phyloP scores from a whole-genome alignment of 495 filamentous ascomycete species.

The Neurospora pannonica region DNA sequence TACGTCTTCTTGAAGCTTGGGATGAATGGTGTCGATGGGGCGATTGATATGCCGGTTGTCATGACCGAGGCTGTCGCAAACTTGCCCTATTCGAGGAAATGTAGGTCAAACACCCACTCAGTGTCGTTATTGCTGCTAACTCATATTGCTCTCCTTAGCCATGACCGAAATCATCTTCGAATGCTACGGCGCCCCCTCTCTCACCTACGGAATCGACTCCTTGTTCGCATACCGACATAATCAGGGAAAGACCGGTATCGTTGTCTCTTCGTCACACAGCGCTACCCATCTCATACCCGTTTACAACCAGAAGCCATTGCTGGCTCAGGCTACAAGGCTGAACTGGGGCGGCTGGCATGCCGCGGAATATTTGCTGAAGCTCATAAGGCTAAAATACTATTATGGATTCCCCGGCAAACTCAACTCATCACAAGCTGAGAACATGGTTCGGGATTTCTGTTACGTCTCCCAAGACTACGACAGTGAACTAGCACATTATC shows the following conservation, averaged over 20 bases:
- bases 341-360: slow-evolving; percentile 92
- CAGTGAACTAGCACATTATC: slow-evolving; percentile 57
- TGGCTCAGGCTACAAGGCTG: slow-evolving; percentile 73
- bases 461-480: slow-evolving; percentile 81
- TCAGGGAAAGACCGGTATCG: slow-evolving; percentile 74
- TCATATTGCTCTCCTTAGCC: slow-evolving; percentile 37
- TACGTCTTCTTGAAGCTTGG: slow-evolving; percentile 90
- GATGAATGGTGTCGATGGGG: slow-evolving; percentile 61
- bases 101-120: slow-evolving; percentile 37
- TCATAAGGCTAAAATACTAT: slow-evolving; percentile 89
- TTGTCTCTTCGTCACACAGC: slow-evolving; percentile 85
- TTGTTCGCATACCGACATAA: slow-evolving; percentile 94
- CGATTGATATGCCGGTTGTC: slow-evolving; percentile 75
- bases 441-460: slow-evolving; percentile 80
- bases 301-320: slow-evolving; percentile 68
- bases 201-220: slow-evolving; percentile 90
- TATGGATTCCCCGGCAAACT: slow-evolving; percentile 70
- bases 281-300: slow-evolving; percentile 96
- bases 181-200: slow-evolving; percentile 77
- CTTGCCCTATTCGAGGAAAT: slow-evolving; percentile 72
- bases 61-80: slow-evolving; percentile 97
- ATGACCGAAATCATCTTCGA: slow-evolving; percentile 98
- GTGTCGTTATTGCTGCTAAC: not conserved
- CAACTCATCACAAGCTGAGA: slow-evolving; percentile 73
- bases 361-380: slow-evolving; percentile 81